These are phyloP conservation scores for Aphanoascus verrucosus DNA, from an alignment of 2,329 filamentous ascomycete species.

Conservation along the genomic window DNA sequence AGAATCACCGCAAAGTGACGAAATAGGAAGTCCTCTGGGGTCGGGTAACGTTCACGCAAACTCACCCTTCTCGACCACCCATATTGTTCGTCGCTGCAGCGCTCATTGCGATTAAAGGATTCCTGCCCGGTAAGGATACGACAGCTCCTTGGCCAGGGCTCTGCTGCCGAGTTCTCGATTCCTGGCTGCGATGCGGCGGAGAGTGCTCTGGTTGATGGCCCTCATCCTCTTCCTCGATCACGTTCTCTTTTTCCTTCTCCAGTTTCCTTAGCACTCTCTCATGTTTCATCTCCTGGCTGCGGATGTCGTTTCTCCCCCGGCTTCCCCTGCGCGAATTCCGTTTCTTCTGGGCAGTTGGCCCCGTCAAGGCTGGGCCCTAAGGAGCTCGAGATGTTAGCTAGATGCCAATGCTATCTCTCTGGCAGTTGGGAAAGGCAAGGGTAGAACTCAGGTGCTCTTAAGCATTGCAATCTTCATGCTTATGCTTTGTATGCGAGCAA, in stretches of 20 bases:
- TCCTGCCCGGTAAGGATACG: not conserved
- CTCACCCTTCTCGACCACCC: slow-evolving; percentile 5
- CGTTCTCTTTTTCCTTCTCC: not conserved
- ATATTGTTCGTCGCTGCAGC: not conserved
- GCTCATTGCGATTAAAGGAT: not conserved
- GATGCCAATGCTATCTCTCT: not conserved
- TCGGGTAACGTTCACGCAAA: not conserved
- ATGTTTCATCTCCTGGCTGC: not conserved
- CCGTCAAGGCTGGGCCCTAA: not conserved
- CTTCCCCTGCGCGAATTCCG: not conserved
- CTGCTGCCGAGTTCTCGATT: not conserved
- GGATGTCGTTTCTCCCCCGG: not conserved
- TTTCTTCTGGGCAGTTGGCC: not conserved
- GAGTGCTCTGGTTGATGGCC: not conserved
- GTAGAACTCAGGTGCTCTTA: no score
- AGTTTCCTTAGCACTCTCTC: not conserved
- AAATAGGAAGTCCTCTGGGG: not conserved
- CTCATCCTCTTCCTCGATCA: not conserved
- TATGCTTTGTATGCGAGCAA: no score
- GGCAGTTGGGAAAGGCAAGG: no score
- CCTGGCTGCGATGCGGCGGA: not conserved
- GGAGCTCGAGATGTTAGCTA: not conserved
- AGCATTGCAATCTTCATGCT: no score
- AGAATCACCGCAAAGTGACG: not conserved
- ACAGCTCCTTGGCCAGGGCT: not conserved